Conservation (phyloP, 164 flowering plant genomes). For the Stephania japonica region DNA sequence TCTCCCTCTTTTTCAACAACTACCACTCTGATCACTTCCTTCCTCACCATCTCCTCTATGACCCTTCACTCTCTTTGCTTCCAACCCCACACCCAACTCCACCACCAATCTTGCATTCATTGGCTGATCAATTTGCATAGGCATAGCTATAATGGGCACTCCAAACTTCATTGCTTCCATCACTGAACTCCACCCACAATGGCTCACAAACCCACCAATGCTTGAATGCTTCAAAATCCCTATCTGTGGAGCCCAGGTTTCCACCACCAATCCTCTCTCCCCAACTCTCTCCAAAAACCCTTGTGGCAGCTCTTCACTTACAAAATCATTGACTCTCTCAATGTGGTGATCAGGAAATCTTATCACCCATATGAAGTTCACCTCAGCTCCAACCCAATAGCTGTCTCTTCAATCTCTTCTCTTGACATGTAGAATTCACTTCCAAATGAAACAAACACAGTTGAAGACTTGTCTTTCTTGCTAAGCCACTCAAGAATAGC, state of each 20-base stretch:
- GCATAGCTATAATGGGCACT: conserved; percentile 37
- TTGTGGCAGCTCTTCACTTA: conserved; percentile 25
- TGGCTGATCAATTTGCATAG: conserved; percentile 43
- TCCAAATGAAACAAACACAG: conserved; percentile 34
- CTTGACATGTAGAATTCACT: conserved; percentile 28
- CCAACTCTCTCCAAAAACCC: conserved; percentile 23
- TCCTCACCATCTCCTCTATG: not conserved
- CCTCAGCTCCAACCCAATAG: conserved; percentile 27
- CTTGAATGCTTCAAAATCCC: conserved; percentile 21
- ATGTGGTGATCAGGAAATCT: conserved; percentile 22
- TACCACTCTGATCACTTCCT: conserved; percentile 19
- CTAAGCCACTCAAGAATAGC: conserved; percentile 23
- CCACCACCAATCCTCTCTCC: conserved; percentile 27
- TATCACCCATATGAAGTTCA: conserved; percentile 32
- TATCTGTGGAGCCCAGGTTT: conserved; percentile 31
- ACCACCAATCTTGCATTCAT: conserved; percentile 31
- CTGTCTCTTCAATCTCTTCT: conserved; percentile 31
- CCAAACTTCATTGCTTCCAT: conserved; percentile 32
- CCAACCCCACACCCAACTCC: conserved; percentile 32
- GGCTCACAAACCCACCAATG: conserved; percentile 32
- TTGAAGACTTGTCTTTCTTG: conserved; percentile 16
- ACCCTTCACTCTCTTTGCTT: conserved; percentile 21
- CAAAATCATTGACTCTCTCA: not conserved
- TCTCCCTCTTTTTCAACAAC: conserved; percentile 21
- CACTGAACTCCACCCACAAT: conserved; percentile 35